A percentile compares a stretch with the other conserved stretches of the same genome.
phyloP scores from a whole-genome alignment of 2,329 filamentous ascomycete species.

The Colletotrichum sp. region DNA sequence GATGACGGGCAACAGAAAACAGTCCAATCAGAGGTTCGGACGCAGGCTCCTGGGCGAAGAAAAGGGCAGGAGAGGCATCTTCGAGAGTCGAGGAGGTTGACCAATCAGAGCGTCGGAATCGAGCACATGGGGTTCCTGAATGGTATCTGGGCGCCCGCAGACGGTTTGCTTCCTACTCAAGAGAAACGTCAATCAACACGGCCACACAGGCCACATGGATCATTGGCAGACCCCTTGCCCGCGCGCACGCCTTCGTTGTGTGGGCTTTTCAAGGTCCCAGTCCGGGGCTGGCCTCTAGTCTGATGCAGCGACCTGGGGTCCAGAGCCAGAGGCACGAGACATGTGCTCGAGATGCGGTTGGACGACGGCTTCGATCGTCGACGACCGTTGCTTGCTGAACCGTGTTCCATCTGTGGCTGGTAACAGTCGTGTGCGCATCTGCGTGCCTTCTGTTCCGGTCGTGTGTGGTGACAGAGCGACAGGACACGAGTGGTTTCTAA shows the following conservation, averaged over 20 bases:
- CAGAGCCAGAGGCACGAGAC: constrained; percentile 15
- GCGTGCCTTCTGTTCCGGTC: neutral
- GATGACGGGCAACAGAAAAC: neutral
- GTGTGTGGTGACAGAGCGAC: neutral
- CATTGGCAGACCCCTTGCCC: neutral
- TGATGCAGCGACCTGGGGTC: neutral
- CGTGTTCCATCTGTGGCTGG: neutral
- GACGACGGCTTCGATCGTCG: neutral
- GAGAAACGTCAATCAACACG: constrained; percentile 8
- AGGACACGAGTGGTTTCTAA: neutral
- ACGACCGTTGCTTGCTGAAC: neutral
- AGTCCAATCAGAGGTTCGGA: constrained; percentile 6
- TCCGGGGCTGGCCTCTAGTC: neutral
- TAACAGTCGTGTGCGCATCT: neutral
- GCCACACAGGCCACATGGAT: constrained; percentile 7
- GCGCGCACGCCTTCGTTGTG: neutral
- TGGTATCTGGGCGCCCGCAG: constrained; percentile 3
- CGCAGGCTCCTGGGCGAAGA: constrained; percentile 14
- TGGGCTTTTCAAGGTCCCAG: neutral
- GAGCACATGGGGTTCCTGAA: constrained; percentile 22
- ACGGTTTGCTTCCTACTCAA: neutral
- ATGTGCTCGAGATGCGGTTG: constrained; percentile 14
- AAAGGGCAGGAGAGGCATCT: constrained; percentile 22
- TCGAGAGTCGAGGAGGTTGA: neutral
- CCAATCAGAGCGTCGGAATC: constrained; percentile 15